These are phyloP conservation scores for Mortierella sp. DNA, from an alignment of 371 early-diverging fungal species.

Conservation along the genomic window DNA sequence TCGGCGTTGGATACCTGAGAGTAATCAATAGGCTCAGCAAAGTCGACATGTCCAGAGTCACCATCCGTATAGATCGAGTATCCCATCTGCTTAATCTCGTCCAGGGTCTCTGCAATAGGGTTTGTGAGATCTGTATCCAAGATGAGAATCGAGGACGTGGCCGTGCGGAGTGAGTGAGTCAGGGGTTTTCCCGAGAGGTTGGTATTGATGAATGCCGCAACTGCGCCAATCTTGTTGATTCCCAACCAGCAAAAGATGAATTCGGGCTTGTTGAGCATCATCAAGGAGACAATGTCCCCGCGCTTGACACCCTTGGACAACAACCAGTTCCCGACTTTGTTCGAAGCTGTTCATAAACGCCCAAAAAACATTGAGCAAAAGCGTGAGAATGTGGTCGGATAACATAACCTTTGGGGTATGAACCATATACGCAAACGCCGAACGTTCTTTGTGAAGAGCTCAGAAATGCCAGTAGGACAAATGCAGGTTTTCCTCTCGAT, in stretches of 20 bases:
- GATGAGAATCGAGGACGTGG: slow-evolving; percentile 28
- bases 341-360: slow-evolving; percentile 19
- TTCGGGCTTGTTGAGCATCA: slow-evolving; percentile 47
- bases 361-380: neutral
- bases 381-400: too few relatives aligned
- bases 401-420: too few relatives aligned
- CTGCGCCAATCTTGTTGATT: slow-evolving; percentile 38
- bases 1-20: slow-evolving; percentile 10
- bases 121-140: slow-evolving; percentile 35
- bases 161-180: slow-evolving; percentile 38
- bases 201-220: slow-evolving; percentile 47
- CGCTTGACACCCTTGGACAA: slow-evolving; percentile 36
- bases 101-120: slow-evolving; percentile 15
- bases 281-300: slow-evolving; percentile 41
- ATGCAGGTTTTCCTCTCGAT: too few relatives aligned
- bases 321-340: slow-evolving; percentile 37
- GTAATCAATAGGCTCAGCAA: slow-evolving; percentile 28
- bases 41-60: slow-evolving; percentile 18
- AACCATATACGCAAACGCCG: too few relatives aligned
- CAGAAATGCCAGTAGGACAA: too few relatives aligned
- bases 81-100: slow-evolving; percentile 35
- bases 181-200: slow-evolving; percentile 42
- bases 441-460: too few relatives aligned
- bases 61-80: slow-evolving; percentile 30
- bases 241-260: slow-evolving; percentile 49